These are phyloP conservation scores for Wallacemonas sp. DNA, from an alignment of 208 protist species.

Conservation along the genomic window DNA sequence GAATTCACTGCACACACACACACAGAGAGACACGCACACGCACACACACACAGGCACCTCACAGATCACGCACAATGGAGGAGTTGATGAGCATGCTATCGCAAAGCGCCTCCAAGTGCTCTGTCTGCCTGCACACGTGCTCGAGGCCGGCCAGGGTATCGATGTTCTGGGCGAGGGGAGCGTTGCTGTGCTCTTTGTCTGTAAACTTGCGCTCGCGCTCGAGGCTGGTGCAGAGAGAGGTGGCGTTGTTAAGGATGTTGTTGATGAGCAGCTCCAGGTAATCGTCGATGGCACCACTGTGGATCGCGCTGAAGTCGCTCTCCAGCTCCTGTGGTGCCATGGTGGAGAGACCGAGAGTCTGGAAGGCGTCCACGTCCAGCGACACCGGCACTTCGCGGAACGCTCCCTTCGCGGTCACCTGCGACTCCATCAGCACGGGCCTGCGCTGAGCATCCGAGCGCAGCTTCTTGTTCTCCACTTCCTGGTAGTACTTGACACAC, in stretches of 20 bases:
- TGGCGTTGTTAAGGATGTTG: constrained; percentile 42
- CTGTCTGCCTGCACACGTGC: constrained; percentile 54
- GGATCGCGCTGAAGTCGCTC: constrained; percentile 31
- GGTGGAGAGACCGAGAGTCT: constrained; percentile 42
- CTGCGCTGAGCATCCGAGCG: not conserved
- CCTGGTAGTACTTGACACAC: constrained; percentile 47
- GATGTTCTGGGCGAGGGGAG: constrained; percentile 40
- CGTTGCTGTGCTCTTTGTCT: constrained; percentile 34
- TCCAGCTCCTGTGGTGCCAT: constrained; percentile 20
- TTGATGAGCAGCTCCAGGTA: constrained; percentile 52
- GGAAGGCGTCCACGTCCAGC: constrained; percentile 61
- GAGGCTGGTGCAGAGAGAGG: constrained; percentile 29
- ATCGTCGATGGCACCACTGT: constrained; percentile 42
- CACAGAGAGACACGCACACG: not conserved
- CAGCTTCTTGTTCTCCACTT: constrained; percentile 13
- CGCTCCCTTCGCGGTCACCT: constrained; percentile 40
- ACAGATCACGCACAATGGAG: constrained; percentile 39
- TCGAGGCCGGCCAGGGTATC: constrained; percentile 54
- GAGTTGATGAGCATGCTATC: constrained; percentile 46
- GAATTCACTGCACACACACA: not conserved
- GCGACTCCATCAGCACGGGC: constrained; percentile 30
- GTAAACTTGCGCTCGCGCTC: constrained; percentile 37
- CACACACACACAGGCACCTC: not conserved
- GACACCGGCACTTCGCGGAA: constrained; percentile 65
- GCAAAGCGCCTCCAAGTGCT: constrained; percentile 65